Evolutionary conservation across 2,329 filamentous ascomycete species (phyloP).

Genomic region (Calonectria pseudoturangicola): DNA sequence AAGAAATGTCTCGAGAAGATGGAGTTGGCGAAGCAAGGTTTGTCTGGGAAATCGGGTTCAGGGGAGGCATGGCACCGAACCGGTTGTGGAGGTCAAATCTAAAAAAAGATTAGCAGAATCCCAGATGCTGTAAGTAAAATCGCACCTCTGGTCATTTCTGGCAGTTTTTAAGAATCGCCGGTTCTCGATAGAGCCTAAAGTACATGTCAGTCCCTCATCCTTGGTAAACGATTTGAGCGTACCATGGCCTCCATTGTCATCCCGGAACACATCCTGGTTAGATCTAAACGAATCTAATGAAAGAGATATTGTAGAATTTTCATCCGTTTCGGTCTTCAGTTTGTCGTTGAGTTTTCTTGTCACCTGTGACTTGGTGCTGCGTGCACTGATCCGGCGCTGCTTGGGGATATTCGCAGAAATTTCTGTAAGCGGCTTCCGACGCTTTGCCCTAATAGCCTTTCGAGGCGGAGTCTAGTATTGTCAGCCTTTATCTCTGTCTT

Average conservation of each 20-base stretch:
- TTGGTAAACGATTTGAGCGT: slow-evolving; percentile 34
- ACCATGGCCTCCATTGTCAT: slow-evolving; percentile 55
- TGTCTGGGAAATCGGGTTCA: slow-evolving; percentile 62
- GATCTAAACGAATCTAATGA: slow-evolving; percentile 48
- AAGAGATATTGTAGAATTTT: slow-evolving; percentile 33
- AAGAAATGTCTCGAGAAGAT: slow-evolving; percentile 53
- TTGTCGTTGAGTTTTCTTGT: slow-evolving; percentile 48
- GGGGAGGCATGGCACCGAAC: slow-evolving; percentile 59
- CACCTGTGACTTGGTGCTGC: slow-evolving; percentile 41
- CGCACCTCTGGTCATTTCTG: slow-evolving; percentile 54
- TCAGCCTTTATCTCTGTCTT: slow-evolving; percentile 22
- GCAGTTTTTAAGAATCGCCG: slow-evolving; percentile 49
- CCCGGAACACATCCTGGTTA: slow-evolving; percentile 57
- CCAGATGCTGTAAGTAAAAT: background rate
- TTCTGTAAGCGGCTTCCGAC: slow-evolving; percentile 59
- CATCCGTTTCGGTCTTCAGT: slow-evolving; percentile 42
- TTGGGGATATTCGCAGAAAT: slow-evolving; percentile 60
- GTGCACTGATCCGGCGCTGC: slow-evolving; percentile 50
- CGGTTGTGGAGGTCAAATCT: slow-evolving; percentile 59
- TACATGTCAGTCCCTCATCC: slow-evolving; percentile 43
- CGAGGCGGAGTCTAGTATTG: slow-evolving; percentile 54
- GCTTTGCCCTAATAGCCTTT: slow-evolving; percentile 56
- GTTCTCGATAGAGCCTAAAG: slow-evolving; percentile 48
- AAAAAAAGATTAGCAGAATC: slow-evolving; percentile 32
- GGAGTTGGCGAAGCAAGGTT: slow-evolving; percentile 62